These are phyloP conservation scores for Vitis rupestris DNA, from an alignment of 164 flowering plant species.

Conservation along the genomic window DNA sequence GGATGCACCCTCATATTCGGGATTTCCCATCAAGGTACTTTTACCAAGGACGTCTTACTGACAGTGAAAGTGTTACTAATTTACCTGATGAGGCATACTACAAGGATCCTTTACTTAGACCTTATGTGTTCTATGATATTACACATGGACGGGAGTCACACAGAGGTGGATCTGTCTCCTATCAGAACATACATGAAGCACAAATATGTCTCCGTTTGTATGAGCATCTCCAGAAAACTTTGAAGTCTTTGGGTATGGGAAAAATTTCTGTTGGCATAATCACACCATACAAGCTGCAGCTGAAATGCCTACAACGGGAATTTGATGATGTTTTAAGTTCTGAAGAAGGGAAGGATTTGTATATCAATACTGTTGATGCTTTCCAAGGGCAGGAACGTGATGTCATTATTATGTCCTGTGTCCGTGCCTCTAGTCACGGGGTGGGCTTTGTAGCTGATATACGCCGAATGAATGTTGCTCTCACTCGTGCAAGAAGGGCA, in stretches of 20 bases:
- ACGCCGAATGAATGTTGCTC: conserved; percentile 97
- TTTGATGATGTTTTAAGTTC: conserved; percentile 75
- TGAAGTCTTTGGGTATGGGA: conserved; percentile 56
- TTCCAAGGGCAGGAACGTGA: conserved; percentile 99
- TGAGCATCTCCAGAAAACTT: conserved; percentile 81
- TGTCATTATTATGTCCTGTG: conserved; percentile 98
- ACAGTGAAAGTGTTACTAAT: conserved; percentile 76
- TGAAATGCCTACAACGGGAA: conserved; percentile 86
- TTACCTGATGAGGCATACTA: conserved; percentile 81
- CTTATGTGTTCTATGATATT: conserved; percentile 82
- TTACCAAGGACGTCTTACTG: conserved; percentile 91
- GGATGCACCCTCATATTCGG: conserved; percentile 98
- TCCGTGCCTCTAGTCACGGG: conserved; percentile 89
- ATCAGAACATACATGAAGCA: conserved; percentile 86
- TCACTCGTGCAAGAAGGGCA: conserved; percentile 95
- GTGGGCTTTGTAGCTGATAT: conserved; percentile 98
- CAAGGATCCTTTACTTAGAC: conserved; percentile 73
- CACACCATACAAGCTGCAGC: conserved; percentile 94
- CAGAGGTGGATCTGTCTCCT: conserved; percentile 89
- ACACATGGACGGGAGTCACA: conserved; percentile 95
- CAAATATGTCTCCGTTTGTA: conserved; percentile 76
- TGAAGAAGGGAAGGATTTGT: conserved; percentile 87
- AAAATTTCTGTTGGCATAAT: conserved; percentile 91
- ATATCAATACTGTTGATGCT: conserved; percentile 97
- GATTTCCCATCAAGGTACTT: conserved; percentile 95